Base-by-base conservation (phyloP, 2,329 filamentous ascomycete species). In the Paraphoma chrysanthemicola region DNA sequence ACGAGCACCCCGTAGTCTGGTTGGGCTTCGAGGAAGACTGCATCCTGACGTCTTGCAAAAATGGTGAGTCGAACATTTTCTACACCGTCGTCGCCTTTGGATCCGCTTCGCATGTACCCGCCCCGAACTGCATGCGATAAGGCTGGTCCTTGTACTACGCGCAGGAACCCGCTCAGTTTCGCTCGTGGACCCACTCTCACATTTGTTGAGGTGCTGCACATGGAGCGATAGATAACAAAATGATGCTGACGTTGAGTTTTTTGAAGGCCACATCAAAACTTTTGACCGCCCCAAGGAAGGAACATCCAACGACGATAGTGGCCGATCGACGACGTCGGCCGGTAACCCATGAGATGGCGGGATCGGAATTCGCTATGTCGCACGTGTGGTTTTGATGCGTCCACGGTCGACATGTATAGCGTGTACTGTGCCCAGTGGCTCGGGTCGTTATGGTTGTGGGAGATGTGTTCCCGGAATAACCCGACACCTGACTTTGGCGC, bases 21-120 rank as follows among this genome's bases (percentile, higher is more conserved):
- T 79, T 99, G 39, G 91, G 89, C n/a, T 99, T 99, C 69, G 93
- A 94, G 52, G 90, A 97, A 74, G 89, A 96, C 68, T 90, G 90
- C 61, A 97, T 99, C 64, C 88, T 98, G 71, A 97, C 93, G 36
- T 92, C 92, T 64, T 97, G 93, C 79, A 90, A 92, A 73, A 91
- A 89, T 79, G 94, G 94, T 96, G 81, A 77, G 89, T 82, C 53
- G 44, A 57, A 31, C 60, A 46, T 50, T 57, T 65, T 66, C 53
- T 57, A 56, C 33, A 53, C 46, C 31, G 18, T n/a, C 12, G 18
- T 42, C 33, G 38, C 36, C 50, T 48, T 10, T 42, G n/a, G 14
- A 17, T 29, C 36, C 39, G 23, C 47, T 28, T 54, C 31, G 48
- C 45, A 41, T 30, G 36, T 33, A 49, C 43, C 54, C 42, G 18